Evolutionary conservation across 164 flowering plant genomes (phyloP).

Genomic region (Kalanchoe fedtschenkoi): DNA sequence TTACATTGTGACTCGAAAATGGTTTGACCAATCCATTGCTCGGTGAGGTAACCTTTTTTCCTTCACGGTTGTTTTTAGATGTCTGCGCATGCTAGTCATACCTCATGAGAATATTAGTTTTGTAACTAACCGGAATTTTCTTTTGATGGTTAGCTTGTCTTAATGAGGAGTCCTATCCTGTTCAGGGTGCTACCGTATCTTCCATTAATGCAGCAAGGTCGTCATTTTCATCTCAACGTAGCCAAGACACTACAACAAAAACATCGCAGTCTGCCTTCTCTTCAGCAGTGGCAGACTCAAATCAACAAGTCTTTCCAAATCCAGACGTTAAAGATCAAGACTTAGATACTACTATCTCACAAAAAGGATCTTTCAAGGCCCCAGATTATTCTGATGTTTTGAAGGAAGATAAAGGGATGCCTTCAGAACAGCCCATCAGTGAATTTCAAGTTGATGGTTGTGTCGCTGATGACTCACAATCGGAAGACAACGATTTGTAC

Average conservation of each 20-base stretch:
- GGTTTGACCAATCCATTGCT: constrained; percentile 77
- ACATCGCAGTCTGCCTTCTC: constrained; percentile 22
- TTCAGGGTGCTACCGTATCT: constrained; percentile 34
- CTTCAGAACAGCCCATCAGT: constrained; percentile 18
- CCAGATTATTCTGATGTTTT: constrained; percentile 22
- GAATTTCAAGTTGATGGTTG: constrained; percentile 36
- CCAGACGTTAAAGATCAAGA: constrained; percentile 28
- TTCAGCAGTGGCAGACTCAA: constrained; percentile 26
- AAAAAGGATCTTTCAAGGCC: constrained; percentile 31
- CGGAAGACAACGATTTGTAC: constrained; percentile 70
- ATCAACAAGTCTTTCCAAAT: constrained; percentile 23
- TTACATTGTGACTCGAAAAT: constrained; percentile 58
- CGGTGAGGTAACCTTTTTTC: constrained; percentile 45
- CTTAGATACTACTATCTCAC: constrained; percentile 46
- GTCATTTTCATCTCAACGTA: constrained; percentile 16
- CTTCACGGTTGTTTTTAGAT: not conserved
- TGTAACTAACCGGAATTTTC: constrained; percentile 13
- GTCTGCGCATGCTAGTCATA: not conserved
- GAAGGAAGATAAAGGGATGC: constrained; percentile 25
- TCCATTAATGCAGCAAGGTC: constrained; percentile 22
- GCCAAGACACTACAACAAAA: constrained; percentile 27
- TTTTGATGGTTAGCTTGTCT: constrained; percentile 56
- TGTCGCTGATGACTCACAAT: constrained; percentile 83
- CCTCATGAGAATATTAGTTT: not conserved
- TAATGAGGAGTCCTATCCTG: constrained; percentile 73